Base-by-base conservation (phyloP, 1,284 basidiomycete species). In the Apiotrichum montevideense region DNA sequence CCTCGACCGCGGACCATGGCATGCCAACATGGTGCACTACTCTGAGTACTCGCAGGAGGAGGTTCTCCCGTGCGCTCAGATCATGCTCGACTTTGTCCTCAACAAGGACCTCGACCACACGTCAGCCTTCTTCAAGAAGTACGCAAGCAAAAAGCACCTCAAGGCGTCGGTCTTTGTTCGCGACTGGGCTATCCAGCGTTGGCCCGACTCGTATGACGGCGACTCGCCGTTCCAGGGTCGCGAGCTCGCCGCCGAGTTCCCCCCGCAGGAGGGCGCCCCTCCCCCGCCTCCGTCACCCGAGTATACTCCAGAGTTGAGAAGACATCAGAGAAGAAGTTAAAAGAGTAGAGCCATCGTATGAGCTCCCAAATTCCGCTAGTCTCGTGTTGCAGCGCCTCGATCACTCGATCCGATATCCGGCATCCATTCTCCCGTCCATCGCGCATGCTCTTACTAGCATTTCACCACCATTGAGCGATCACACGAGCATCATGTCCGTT, bases 11-110 rank as follows among this genome's bases (percentile, higher is more conserved):
- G 86, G 90, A 53, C 83, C 85, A 73, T 97, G 93, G 95, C 91
- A 86, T 85, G 37, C 83, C 90, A 90, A 94, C 75, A 74, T 94
- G 62, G 88, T 90, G 1, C 92, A 97, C 74, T 98, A 94, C 76
- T 92, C 93, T 3, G 85, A 86, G 34, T 98, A 96, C 76, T 79
- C 86, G 8, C 90, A 97, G 77, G 85, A 84, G 51, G 86, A 86
- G 58, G 76, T 98, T 56, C 78, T 95, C 34, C 89, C 90, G 1
- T 88, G 87, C 0, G 95, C 92, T 1, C 93, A 91, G 75, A 70
- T 93, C 65, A 97, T 98, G 91, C 75, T 98, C 64, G 90, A 95
- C 77, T 97, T 92, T 73, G 80, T 95, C 60, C 80, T 95, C 54
- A 85, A 88, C 68, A 84, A 86, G 3, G 63, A 71, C 10, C 66